Evolutionary conservation across 768 basidiomycete genomes (phyloP), one percentile per base, ranked within the genome.

Genomic region (Dioszegia hungarica): DNA sequence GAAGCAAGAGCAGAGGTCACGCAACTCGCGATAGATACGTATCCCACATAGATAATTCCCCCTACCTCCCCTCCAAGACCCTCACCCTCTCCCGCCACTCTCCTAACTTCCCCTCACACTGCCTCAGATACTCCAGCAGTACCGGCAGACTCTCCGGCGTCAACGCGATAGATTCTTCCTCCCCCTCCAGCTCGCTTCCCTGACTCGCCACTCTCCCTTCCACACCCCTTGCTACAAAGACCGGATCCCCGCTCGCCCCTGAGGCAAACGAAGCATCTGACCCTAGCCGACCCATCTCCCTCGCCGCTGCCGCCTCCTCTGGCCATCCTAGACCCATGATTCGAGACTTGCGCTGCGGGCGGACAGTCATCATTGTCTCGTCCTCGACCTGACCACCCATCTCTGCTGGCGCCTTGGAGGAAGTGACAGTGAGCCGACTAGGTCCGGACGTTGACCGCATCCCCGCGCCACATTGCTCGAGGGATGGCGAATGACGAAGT

Each of bases 141-240:
- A 54, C 57, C 41, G 67, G 65, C 33, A 72, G 40, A 44, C 69
- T 69, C 44, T 72, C 67, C 33, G 70, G 70, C 11, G 70, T 72
- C 12, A 72, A 41, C 24, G 64, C 70, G 2, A 69, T 60, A 0
- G 56, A 41, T 20, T 55, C 25, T 22, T 60, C 66, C 19, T 54
- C 51, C 9, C 31, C 11, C 28, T 44, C 40, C 41, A 8, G 38
- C 27, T 34, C 5, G 17, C 27, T 12, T 46, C 41, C 19, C 29
- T 37, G 38, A 27, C 40, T 3, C 34, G 39, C 5, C 36, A 14
- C 38, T 27, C 22, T 46, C 37, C 8, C 37, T 25, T n/a, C 2
- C 33, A 51, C 11, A 37, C 22, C 17, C 17, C 28, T 15, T 24
- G 15, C 12, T 28, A 27, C 12, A 3, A 8, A 10, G 19, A 22